Evolutionary conservation across 208 protist genomes (phyloP), one percentile per base, ranked within the genome.

Genomic region (Lotmaria passim): DNA sequence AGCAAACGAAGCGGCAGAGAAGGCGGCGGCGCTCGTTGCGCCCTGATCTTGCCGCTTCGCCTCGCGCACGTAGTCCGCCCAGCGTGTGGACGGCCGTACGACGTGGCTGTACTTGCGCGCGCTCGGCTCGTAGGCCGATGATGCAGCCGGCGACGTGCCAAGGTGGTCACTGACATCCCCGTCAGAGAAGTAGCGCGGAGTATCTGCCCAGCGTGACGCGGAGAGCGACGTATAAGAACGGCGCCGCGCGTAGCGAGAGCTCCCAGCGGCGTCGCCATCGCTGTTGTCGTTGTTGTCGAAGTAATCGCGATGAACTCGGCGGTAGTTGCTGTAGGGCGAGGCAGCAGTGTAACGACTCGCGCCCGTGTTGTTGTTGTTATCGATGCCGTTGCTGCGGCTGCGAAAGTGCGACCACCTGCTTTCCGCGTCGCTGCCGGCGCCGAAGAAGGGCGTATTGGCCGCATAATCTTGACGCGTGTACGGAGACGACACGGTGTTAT

Each of bases 51-150:
- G 44, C 21, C 59, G 62, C 59, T 50, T 61, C 10, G 79, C 69
- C 1, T 61, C 72, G 24, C 68, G 72, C 2, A 83, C 73, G 66
- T 83, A 86, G 61, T 83, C 81, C 8, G 11, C 15, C 81, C 81
- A 86, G 34, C 56, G 47, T 15, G 77, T 86, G 19, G 77, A 83
- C 38, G 76, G 77, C 15, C 66, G 30, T 12, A 30, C 55, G 8
- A 58, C 38, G 26, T 26, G 24, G 61, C 57, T 69, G 53, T 26
- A 24, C 23, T 33, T 51, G 52, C 69, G 69, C n/a, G 43, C 23
- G 17, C 51, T 11, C 17, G 26, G 24, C 33, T 47, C 0, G 69
- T 50, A 24, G 0, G 23, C 43, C 6, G 55, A 26, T 21, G 44
- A 17, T 43, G 51, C 26, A 15, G 50, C 21, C 12, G 59, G 46